phyloP scores from a whole-genome alignment of 2,329 filamentous ascomycete species.

The Penicillium sp. region DNA sequence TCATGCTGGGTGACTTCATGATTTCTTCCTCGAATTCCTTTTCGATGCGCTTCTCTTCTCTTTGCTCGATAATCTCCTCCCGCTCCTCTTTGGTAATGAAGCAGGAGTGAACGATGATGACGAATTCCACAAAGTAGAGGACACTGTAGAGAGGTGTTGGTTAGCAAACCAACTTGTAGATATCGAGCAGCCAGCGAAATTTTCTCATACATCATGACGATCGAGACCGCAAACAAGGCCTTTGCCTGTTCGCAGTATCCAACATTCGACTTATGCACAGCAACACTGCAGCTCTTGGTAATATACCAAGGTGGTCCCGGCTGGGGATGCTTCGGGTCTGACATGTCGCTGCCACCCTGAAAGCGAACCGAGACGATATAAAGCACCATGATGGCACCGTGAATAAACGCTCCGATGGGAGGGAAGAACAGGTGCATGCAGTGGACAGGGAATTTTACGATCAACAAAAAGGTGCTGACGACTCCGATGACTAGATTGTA shows the following conservation, averaged over 20 bases:
- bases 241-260: slow-evolving; percentile 64
- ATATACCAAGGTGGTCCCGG: slow-evolving; percentile 65
- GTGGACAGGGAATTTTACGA: slow-evolving; percentile 60
- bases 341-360: slow-evolving; percentile 60
- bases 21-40: slow-evolving; percentile 46
- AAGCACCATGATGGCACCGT: slow-evolving; percentile 53
- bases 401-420: slow-evolving; percentile 55
- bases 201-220: slow-evolving; percentile 54
- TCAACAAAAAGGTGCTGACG: slow-evolving; percentile 61
- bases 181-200: neutral
- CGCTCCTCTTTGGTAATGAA: slow-evolving; percentile 45
- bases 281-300: slow-evolving; percentile 60
- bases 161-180: slow-evolving; percentile 11
- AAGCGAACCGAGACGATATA: slow-evolving; percentile 58
- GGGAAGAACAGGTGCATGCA: slow-evolving; percentile 60
- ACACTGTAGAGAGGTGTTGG: slow-evolving; percentile 36
- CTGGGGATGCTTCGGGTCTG: slow-evolving; percentile 56
- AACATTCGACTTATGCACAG: slow-evolving; percentile 47
- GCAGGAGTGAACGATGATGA: slow-evolving; percentile 51
- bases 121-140: slow-evolving; percentile 53
- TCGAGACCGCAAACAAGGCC: slow-evolving; percentile 56
- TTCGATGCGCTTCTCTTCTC: slow-evolving; percentile 40
- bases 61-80: slow-evolving; percentile 33
- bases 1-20: slow-evolving; percentile 40
- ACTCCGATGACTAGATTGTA: slow-evolving; percentile 65